Base-by-base conservation (phyloP, 345 rosid genomes). In the Bruguiera sexangula region DNA sequence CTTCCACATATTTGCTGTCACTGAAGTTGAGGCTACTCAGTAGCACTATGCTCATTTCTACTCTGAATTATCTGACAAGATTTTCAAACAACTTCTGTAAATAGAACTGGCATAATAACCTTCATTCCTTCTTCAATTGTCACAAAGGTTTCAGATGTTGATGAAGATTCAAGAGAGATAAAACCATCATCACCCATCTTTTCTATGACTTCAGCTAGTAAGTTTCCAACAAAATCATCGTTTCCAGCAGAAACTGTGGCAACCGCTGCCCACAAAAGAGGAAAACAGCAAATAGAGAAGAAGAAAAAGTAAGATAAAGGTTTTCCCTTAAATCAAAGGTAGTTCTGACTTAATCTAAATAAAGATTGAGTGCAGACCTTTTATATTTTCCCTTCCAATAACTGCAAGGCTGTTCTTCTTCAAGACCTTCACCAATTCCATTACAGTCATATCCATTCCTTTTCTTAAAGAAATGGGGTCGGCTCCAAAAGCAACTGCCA, bases 211-310 rank as follows among this genome's bases (percentile, higher is more conserved):
- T 91, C 90, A 57, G 86, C 91, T 73, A 91, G 79, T 77, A 94
- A 73, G 75, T 80, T 78, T 62, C 93, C 87, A 51, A 89, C 70
- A 63, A 83, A 87, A 16, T 91, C 98, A 79, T 94, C 89, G 29
- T 91, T 91, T 51, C 96, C 97, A 79, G 96, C 84, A 86, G 98
- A 89, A 68, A 94, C 81, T 43, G 95, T 81, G 19, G 98, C 98
- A 78, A 94, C 91, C 3, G 96, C 98, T 89, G 87, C 82, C 26
- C 26, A 21, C 10, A 22, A 24, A 24, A 56, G 1, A 6, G 10
- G 11, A 24, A 56, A 24, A n/a, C 59, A 55, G 15, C 15, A 10
- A 69, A 64, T 22, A 22, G 6, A 13, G 2, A 21, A 10, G 18
- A 34, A 77, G 32, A 67, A 71, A 65, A 30, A 55, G 55, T 24